phyloP scores from a whole-genome alignment of 106 monocot genomes.

The Dioscorea dumetorum region DNA sequence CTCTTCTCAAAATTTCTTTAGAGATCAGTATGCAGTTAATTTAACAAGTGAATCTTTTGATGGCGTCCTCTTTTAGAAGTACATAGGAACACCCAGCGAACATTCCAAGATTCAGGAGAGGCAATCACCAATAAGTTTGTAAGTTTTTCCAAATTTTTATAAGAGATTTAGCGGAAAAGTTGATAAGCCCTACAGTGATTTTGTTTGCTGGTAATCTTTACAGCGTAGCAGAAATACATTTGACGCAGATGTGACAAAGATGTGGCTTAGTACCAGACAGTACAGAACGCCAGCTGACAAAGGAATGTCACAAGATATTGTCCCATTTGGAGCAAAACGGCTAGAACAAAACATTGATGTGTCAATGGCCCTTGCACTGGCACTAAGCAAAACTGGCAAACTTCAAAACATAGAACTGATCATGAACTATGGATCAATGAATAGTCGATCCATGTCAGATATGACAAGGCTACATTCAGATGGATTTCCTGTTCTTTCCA shows the following conservation, averaged over 20 bases:
- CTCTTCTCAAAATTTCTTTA: too few species aligned
- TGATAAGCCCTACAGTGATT: neutral
- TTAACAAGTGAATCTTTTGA: neutral
- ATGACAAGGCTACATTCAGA: slow-evolving; percentile 2
- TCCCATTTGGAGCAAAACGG: slow-evolving; percentile 28
- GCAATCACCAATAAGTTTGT: slow-evolving; percentile 24
- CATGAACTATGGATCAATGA: slow-evolving; percentile 25
- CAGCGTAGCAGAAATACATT: slow-evolving; percentile 21
- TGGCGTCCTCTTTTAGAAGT: slow-evolving; percentile 19
- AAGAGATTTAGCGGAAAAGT: neutral
- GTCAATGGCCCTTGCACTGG: slow-evolving; percentile 68
- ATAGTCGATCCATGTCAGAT: neutral
- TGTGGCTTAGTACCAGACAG: slow-evolving; percentile 9
- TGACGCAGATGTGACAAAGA: slow-evolving; percentile 5
- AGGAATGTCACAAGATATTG: slow-evolving; percentile 35
- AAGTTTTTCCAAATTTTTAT: slow-evolving; percentile 16
- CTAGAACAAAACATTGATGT: slow-evolving; percentile 25
- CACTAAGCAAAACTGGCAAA: slow-evolving; percentile 48
- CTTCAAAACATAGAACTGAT: slow-evolving; percentile 48
- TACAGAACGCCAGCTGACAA: slow-evolving; percentile 16
- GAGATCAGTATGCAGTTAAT: neutral
- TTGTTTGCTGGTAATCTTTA: neutral
- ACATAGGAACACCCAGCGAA: slow-evolving; percentile 20
- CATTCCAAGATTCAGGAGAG: slow-evolving; percentile 23
- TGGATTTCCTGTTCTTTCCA: slow-evolving; percentile 23